Conservation (phyloP, 169 alveolate genomes). For the Plasmodium sp. region DNA sequence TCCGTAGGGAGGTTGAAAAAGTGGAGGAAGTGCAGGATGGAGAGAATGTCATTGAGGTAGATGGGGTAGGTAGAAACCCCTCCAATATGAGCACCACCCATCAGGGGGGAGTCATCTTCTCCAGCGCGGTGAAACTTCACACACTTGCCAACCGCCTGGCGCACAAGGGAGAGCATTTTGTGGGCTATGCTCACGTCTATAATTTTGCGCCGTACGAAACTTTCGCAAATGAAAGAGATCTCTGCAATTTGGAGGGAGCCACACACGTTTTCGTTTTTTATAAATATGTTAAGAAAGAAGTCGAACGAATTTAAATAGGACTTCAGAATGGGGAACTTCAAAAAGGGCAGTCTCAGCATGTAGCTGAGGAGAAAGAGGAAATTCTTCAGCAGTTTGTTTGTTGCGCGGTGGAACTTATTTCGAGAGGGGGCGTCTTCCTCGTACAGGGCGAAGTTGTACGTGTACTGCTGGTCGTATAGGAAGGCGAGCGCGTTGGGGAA, state of each 20-base stretch:
- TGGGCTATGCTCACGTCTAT: constrained; percentile 1
- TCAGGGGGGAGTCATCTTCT: neutral
- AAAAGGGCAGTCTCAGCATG: constrained; percentile 29
- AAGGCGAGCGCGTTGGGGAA: neutral
- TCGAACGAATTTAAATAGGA: constrained; percentile 52
- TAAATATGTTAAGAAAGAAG: constrained; percentile 11
- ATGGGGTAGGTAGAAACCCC: neutral
- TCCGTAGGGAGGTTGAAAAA: constrained; percentile 23
- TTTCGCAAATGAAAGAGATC: constrained; percentile 40
- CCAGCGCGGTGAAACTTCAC: neutral
- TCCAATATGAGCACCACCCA: neutral
- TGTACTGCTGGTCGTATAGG: constrained; percentile 35
- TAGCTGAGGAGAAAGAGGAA: constrained; percentile 40
- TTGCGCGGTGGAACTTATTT: constrained; percentile 16
- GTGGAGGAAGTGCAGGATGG: constrained; percentile 29
- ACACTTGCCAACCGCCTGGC: neutral
- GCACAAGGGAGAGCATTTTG: neutral
- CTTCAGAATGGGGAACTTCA: constrained; percentile 25
- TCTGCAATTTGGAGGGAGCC: constrained; percentile 7
- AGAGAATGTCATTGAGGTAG: constrained; percentile 21
- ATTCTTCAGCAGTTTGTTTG: constrained; percentile 33
- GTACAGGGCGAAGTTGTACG: constrained; percentile 28
- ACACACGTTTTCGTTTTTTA: constrained; percentile 12
- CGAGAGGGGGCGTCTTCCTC: constrained; percentile 25
- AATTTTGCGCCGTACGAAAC: constrained; percentile 38